Base-by-base conservation (phyloP, 352 stramenopile species). In the Aphanomyces euteiches region DNA sequence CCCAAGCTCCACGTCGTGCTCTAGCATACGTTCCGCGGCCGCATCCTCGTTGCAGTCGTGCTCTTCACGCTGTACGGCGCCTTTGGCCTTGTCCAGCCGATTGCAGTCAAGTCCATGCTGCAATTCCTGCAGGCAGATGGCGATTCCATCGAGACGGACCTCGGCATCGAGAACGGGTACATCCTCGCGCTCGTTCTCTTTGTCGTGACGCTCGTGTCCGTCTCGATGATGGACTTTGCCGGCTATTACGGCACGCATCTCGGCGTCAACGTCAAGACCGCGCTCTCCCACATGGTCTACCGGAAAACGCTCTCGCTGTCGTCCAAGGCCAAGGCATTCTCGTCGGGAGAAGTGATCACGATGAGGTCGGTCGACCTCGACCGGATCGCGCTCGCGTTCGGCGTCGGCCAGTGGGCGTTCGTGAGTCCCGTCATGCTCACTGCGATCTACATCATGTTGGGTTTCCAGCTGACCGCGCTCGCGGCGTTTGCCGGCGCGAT, bases 41-140 rank as follows among this genome's bases (percentile, higher is more conserved):
- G 76, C 7, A 76, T 85, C 48, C 34, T 48, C 8, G 53, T 78
- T 10, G 75, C 78, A 8, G 73, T 79, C 41, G 63, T 21, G 3
- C 59, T 84, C 7, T 77, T 78, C 19, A 17, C 80, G 1, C 34
- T 81, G 12, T 84, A 79, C 65, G 77, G 66, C 3, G 66, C 50
- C 7, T 71, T 83, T 12, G 79, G 73, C 5, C 67, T 85, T 7
- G 34, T 82, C 41, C 76, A 82, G 72, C 79, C 79, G 13, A 75
- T 89, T 54, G 28, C 86, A 15, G 84, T 89, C 74, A 89, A 87
- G 58, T 72, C 78, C 45, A 79, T 89, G 53, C 58, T 89, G 6
- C 47, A 85, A 58, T 77, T 63, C 60, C 58, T 88, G 5, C 60
- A 84, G 28, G 7, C 7, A 4, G 56, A 63, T 17, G n/a, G 34